Base-by-base conservation (phyloP, 129 eudicot species). In the Centaurea solstitialis region DNA sequence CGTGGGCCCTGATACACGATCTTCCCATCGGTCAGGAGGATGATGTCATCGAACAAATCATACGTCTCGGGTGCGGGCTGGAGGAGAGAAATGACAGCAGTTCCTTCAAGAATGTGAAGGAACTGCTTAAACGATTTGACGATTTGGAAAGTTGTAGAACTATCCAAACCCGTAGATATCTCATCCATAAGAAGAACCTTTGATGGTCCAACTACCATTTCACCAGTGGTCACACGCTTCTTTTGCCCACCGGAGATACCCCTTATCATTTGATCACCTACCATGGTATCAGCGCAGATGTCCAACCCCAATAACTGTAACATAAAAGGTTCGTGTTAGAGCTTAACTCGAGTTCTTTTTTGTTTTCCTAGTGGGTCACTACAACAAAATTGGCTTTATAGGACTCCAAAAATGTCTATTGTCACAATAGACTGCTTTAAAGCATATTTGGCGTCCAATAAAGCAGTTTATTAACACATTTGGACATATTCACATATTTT, bases 41-140 rank as follows among this genome's bases (percentile, higher is more conserved):
- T 88, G 18, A 92, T 88, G 83, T 92, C 97, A 64, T 92, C 97
- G 53, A 92, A 92, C 64, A 92, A 81, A 68, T 85, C 85, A 41
- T 90, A 92, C 0, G 97, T 88, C 74, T 92, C 97, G 13, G 97
- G 97, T 76, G 97, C 94, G 1, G 97, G 97, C 83, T 92, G 97
- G 10, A 92, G 87, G 65, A 92, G 92, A 76, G 94, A 89, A 62
- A 92, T 92, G n/a, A 90, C 80, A n/a, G 94, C 92, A 30, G 94
- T 92, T 85, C 91, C 92, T 73, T 86, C 79, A 38, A 92, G 85
- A 66, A 92, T 89, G 81, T 92, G 97, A 53, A 92, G 88, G 39
- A 83, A 81, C 71, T 91, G 94, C 13, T 76, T 80, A 28, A 90
- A 83, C 2, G 89, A 74, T 40, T 91, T 91, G 57, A 91, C 91